A percentile compares a stretch with the other conserved stretches of the same genome.
Evolutionary conservation across 495 filamentous ascomycete species (phyloP).

Genomic region (Penicillium manginii): DNA sequence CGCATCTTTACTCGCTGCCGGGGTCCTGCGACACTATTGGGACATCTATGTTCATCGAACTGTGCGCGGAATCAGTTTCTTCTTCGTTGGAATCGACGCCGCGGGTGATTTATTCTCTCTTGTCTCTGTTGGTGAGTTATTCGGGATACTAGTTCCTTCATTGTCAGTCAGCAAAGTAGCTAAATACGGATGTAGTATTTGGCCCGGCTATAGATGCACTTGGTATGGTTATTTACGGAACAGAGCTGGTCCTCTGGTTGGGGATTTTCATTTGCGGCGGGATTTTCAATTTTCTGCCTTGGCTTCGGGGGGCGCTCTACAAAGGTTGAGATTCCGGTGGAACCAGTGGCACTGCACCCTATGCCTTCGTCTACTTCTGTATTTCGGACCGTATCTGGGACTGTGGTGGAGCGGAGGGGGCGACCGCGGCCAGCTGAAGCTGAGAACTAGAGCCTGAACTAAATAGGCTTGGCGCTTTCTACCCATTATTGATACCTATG

Average conservation of each 20-base stretch:
- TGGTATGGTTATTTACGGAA: conserved; percentile 64
- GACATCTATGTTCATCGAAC: conserved; percentile 62
- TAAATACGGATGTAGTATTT: conserved; percentile 43
- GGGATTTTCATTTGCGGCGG: conserved; percentile 64
- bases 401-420: conserved; percentile 18
- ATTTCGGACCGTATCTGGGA: conserved; percentile 52
- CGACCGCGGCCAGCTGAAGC: too few species aligned
- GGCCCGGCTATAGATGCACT: conserved; percentile 56
- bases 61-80: conserved; percentile 66
- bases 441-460: too few species aligned
- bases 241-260: conserved; percentile 63
- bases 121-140: conserved; percentile 51
- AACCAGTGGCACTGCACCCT: conserved; percentile 44
- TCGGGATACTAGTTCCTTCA: background rate
- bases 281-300: conserved; percentile 61
- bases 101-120: conserved; percentile 65
- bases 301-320: conserved; percentile 36
- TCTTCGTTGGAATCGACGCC: conserved; percentile 68
- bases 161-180: background rate
- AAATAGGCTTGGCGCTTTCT: too few species aligned
- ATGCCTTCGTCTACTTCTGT: conserved; percentile 62
- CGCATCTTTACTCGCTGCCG: conserved; percentile 57
- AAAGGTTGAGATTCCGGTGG: conserved; percentile 14
- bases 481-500: too few species aligned
- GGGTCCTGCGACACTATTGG: conserved; percentile 58